A percentile compares a stretch with the other conserved stretches of the same genome.
Conservation (phyloP, 371 early-diverging fungal species). For the Entomophthora muscae region DNA sequence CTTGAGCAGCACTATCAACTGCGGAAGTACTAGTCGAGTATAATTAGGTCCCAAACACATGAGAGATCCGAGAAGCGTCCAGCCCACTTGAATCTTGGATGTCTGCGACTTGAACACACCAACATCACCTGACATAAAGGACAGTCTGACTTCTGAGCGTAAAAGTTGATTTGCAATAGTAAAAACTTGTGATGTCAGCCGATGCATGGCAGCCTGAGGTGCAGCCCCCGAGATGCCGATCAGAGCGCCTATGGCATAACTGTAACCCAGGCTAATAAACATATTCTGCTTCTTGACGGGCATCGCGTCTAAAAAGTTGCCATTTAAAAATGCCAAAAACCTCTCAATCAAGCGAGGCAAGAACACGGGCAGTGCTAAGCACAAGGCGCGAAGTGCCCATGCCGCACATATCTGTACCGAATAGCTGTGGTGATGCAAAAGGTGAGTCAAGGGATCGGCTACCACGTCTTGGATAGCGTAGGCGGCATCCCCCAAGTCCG, state of each 20-base stretch:
- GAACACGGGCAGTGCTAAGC: conserved; percentile 41
- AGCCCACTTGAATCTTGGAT: conserved; percentile 44
- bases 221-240: conserved; percentile 48
- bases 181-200: conserved; percentile 53
- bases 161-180: conserved; percentile 53
- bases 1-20: conserved; percentile 29
- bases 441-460: conserved; percentile 35
- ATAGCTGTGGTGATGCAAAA: conserved; percentile 47
- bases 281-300: conserved; percentile 23
- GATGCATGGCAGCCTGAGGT: conserved; percentile 56
- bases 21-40: conserved; percentile 61
- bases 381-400: conserved; percentile 48
- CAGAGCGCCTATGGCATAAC: conserved; percentile 45
- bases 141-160: conserved; percentile 31
- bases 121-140: conserved; percentile 30
- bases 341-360: conserved; percentile 37
- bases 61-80: conserved; percentile 57
- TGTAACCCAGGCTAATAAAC: conserved; percentile 37
- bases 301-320: conserved; percentile 27
- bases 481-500: conserved; percentile 63
- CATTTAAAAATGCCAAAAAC: conserved; percentile 33
- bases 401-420: conserved; percentile 60
- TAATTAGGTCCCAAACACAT: conserved; percentile 69
- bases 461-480: conserved; percentile 45
- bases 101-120: background rate